phyloP scores from a whole-genome alignment of 2,329 filamentous ascomycete genomes.

The Calonectria pauciramosa region DNA sequence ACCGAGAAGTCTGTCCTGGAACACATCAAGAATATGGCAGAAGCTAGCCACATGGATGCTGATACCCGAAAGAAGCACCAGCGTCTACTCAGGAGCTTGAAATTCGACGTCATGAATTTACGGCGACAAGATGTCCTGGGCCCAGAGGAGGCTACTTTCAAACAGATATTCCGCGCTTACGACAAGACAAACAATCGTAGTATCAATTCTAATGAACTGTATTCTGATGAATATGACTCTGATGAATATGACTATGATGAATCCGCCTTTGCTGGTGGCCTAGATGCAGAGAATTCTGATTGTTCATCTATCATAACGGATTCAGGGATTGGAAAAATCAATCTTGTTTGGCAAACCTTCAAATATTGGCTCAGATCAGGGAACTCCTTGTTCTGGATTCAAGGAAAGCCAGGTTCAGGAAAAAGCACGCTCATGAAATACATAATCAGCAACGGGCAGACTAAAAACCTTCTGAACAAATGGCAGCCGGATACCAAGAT shows the following conservation, averaged over 20 bases:
- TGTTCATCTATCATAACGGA: no score
- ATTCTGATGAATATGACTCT: not conserved
- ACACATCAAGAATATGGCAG: not conserved
- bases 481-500: not conserved
- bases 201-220: no score
- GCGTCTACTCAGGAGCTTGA: not conserved
- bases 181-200: not conserved
- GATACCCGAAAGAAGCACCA: not conserved
- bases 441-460: not conserved
- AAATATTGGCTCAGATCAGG: conserved; percentile 14
- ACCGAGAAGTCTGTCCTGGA: not conserved
- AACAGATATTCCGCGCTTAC: not conserved
- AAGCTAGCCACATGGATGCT: not conserved
- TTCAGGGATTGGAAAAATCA: not conserved
- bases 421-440: conserved; percentile 34
- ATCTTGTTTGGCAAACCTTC: not conserved
- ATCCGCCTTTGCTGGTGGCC: no score
- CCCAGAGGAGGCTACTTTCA: not conserved
- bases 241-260: no score
- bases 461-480: not conserved
- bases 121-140: not conserved
- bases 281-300: no score
- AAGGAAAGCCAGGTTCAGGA: conserved; percentile 32
- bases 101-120: conserved; percentile 6
- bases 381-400: not conserved